Evolutionary conservation across 176 grass and related monocot genomes (phyloP).

Genomic region (Zoysia pacifica): DNA sequence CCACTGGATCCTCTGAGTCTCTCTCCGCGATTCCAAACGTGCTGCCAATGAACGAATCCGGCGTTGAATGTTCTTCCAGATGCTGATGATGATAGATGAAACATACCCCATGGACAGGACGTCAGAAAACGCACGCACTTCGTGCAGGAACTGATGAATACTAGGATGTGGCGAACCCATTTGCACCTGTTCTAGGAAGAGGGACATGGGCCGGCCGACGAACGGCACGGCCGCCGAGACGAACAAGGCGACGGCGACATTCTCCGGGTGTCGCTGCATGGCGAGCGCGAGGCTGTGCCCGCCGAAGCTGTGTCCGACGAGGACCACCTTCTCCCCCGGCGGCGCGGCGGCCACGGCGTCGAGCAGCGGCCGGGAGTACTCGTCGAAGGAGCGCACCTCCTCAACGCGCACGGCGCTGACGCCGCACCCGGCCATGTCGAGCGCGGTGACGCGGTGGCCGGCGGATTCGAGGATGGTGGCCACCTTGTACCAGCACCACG

Average conservation of each 20-base stretch:
- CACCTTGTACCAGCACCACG: constrained; percentile 6
- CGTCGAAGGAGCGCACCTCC: constrained; percentile 37
- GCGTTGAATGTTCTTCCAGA: not conserved
- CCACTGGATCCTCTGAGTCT: not conserved
- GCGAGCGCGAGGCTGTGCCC: constrained; percentile 37
- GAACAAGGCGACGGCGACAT: constrained; percentile 53
- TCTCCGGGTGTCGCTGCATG: constrained; percentile 49
- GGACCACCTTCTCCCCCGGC: constrained; percentile 33
- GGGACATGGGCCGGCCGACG: not conserved
- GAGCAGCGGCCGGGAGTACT: constrained; percentile 37
- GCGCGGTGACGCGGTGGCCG: constrained; percentile 43
- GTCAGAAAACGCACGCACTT: not conserved
- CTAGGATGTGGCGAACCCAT: too few relatives aligned
- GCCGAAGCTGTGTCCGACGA: constrained; percentile 60
- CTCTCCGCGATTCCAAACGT: not conserved
- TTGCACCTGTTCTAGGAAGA: constrained; percentile 31
- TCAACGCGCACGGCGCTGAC: constrained; percentile 23
- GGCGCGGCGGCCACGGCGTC: constrained; percentile 6
- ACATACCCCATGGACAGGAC: not conserved
- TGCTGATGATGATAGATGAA: not conserved
- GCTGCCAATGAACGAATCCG: constrained; percentile 27
- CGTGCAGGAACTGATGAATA: not conserved
- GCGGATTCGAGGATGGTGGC: constrained; percentile 7
- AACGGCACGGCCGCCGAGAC: constrained; percentile 39
- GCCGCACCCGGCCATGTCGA: constrained; percentile 57